Evolutionary conservation across 345 rosid genomes (phyloP), one percentile per base, ranked within the genome.

Genomic region (Microcos paniculata): DNA sequence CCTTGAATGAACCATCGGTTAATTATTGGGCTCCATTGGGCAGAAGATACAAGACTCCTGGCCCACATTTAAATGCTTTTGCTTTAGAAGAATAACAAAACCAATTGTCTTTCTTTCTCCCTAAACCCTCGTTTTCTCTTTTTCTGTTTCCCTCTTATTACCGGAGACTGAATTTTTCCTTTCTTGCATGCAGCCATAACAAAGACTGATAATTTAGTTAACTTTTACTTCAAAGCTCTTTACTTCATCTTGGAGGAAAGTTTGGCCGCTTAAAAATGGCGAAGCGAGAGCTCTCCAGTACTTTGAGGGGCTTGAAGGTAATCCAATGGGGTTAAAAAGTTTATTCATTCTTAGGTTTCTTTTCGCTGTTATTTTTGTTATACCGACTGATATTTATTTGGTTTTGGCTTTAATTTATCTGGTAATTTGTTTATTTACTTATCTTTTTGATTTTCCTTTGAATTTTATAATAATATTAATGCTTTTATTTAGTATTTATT

Each of bases 301-400:
- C 98, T 58, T 84, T 95, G 84, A 89, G 77, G 87, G 93, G 87
- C 80, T 85, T 95, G 80, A 95, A 91, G 98, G 99, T 95, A 85
- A 80, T 10, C 0, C 23, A 21, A 35, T 18, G 18, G 28, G 2
- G n/a, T n/a, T n/a, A 40, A 59, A 38, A 77, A 62, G 10, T 13
- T 43, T 49, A 10, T 1, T n/a, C 58, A 8, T n/a, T 57, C 40
- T 28, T 71, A 4, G 5, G 19, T 70, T 9, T 42, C 26, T 67
- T 14, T 59, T 10, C 2, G 8, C 58, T 69, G 49, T 8, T 26
- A 28, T 59, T 67, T 42, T 14, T 15, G 30, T 26, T 45, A 4
- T n/a, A n/a, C 28, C 24, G 6, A 49, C 62, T 53, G 40, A 42
- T 8, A 10, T 35, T 55, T 53, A 4, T 8, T 14, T 35, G 18